Evolutionary conservation across 306 rosid species (phyloP), one percentile per base, ranked within the genome.

Genomic region (Cicer chorassanicum): DNA sequence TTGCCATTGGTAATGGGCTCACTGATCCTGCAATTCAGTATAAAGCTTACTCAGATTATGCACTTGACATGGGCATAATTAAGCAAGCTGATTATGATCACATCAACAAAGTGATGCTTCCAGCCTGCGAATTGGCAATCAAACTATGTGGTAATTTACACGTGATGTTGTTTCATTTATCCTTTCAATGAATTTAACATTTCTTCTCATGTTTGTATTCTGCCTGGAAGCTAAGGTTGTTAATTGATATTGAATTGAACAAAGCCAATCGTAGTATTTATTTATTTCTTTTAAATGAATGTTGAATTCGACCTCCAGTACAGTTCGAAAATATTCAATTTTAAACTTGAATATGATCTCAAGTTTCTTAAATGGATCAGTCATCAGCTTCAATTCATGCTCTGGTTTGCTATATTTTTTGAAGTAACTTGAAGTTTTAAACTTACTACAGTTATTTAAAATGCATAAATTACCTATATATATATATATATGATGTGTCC

Each of bases 1-100:
- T 94, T 85, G 93, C 97, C 81, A 94, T 94, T 36, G 99, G 99
- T 34, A 92, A 94, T 76, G 99, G 99, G 76, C 97, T 94, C 56
- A 94, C 99, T 9, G 96, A 94, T 82, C 99, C 99, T 62, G 97
- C 82, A 40, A 82, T 92, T 81, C 99, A 94, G 86, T 94, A 94
- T 49, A 89, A 84, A 80, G 96, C 99, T 45, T 94, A 94, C 79
- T 54, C 96, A 59, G 97, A 94, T 73, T 94, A 64, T 88, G 99
- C 99, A 55, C 84, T 94, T 83, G 92, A 90, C 75, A 89, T 83
- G 86, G 89, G 92, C 65, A 29, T 94, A 79, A 92, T 94, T 82
- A n/a, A 84, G 43, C 83, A 90, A 76, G 46, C 91, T 60, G 89
- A 85, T 36, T 66, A 90, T 87, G 78, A 82, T 8, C 93, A 68